Evolutionary conservation across 352 stramenopile genomes (phyloP).

Genomic region (Elongisporangium prolatum): DNA sequence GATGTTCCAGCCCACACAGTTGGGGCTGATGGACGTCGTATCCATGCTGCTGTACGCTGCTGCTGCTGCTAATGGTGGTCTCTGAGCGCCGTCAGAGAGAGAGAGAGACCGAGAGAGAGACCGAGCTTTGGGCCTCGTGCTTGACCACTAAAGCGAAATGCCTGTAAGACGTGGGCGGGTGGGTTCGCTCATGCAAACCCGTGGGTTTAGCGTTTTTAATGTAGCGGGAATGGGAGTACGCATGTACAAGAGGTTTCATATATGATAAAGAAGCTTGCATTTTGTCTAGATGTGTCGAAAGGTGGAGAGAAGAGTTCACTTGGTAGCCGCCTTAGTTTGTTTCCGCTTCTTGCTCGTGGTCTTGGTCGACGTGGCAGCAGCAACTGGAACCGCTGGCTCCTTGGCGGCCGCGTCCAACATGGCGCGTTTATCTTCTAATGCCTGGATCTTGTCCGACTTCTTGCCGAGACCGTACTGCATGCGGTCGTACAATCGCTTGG

Average conservation of each 20-base stretch:
- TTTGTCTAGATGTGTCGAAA: not conserved
- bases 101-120: not conserved
- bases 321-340: slow-evolving; percentile 25
- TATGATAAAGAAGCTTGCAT: slow-evolving; percentile 11
- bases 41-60: not conserved
- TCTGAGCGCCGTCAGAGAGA: not conserved
- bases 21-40: slow-evolving; percentile 12
- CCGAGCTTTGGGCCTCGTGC: not conserved
- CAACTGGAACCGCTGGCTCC: slow-evolving; percentile 1
- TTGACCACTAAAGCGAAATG: not conserved
- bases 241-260: not conserved
- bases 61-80: too few species aligned
- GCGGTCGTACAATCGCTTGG: slow-evolving; percentile 87
- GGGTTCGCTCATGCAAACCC: not conserved
- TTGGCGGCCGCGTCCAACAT: slow-evolving; percentile 48
- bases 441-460: slow-evolving; percentile 84
- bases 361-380: slow-evolving; percentile 7
- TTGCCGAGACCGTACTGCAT: slow-evolving; percentile 91
- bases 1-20: slow-evolving; percentile 84
- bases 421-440: slow-evolving; percentile 75
- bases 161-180: not conserved
- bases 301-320: not conserved
- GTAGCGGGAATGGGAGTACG: too few species aligned
- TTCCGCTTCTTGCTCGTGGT: slow-evolving; percentile 28
- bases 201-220: not conserved